Base-by-base conservation (phyloP, 768 basidiomycete genomes). In the Rubroboletus pulcherrimus region DNA sequence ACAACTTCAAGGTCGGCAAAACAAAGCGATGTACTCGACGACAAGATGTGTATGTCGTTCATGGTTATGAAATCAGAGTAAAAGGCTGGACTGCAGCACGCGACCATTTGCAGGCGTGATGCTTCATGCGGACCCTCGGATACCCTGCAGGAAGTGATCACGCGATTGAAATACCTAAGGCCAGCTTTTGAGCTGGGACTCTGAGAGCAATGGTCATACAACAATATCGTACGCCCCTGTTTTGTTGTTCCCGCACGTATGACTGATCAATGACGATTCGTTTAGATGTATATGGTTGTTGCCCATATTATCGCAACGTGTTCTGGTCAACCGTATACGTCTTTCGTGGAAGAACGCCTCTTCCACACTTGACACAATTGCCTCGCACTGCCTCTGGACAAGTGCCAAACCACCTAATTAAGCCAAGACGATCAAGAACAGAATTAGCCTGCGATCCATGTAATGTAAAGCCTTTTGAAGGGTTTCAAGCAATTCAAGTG, bases 301-400 rank as follows among this genome's bases (percentile, higher is more conserved):
- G 53, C 72, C 1, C 60, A 78, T 41, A 58, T 80, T 11, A 55
- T 80, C 26, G 58, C 63, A 9, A 67, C 49, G 24, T 74, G 74
- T 44, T 55, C 75, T 0, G 71, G 63, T 2, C 62, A 63, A 41
- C 43, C 68, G 2, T 80, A 75, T 53, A 60, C 64, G 9, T 64
- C 72, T 3, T 82, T 78, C 35, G 76, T 79, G 17, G 58, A 68
- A 17, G 68, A 71, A 29, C 77, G 77, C 9, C 69, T 81, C 12
- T 73, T 21, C 21, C 21, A 21, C 21, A 2, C 21, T 21, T 21
- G 21, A 4, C 26, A 5, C 26, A 26, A 26, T 26, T 4, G 26
- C 26, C 26, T 26, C 26, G 26, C 26, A 26, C 26, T 26, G 26
- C 26, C 26, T 26, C 3, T 5, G 3, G 26, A 26, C 26, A 26